phyloP scores from a whole-genome alignment of 768 basidiomycete genomes.

The Rhodotorula sphaerocarpa region DNA sequence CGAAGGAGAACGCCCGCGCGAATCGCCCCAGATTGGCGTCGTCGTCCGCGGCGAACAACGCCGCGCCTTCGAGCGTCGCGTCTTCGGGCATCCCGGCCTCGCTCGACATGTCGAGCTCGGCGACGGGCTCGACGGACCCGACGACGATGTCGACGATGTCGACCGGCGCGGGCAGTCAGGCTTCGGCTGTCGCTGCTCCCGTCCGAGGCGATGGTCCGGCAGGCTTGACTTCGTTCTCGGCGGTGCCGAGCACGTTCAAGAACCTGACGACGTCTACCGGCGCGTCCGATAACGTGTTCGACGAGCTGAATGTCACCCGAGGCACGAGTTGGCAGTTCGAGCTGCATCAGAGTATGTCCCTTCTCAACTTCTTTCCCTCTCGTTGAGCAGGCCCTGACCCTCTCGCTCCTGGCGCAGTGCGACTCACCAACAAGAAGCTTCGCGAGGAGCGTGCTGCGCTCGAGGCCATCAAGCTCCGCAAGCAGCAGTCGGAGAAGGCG shows the following conservation, averaged over 20 bases:
- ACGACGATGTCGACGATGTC: conserved; percentile 20
- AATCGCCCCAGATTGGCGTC: neutral
- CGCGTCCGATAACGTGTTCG: conserved; percentile 54
- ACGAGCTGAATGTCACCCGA: conserved; percentile 59
- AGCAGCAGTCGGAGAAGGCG: conserved; percentile 10
- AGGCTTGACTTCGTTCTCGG: conserved; percentile 14
- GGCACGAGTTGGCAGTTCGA: conserved; percentile 77
- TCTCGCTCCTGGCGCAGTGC: neutral
- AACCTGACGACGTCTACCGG: conserved; percentile 8
- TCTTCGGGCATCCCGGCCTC: neutral
- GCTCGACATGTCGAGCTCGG: conserved; percentile 1
- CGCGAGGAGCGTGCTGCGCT: conserved; percentile 36
- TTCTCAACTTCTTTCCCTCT: neutral
- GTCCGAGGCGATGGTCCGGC: neutral
- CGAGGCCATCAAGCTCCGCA: conserved; percentile 25
- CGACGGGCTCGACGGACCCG: neutral
- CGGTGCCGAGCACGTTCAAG: conserved; percentile 38
- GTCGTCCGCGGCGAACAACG: neutral
- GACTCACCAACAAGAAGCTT: conserved; percentile 38
- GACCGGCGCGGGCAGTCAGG: neutral
- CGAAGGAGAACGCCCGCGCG: conserved; percentile 7
- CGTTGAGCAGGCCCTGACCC: neutral
- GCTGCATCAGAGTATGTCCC: conserved; percentile 34
- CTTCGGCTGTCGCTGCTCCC: neutral
- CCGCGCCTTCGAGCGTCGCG: neutral